Conservation (phyloP, 208 protist genomes). For the Trypanosoma rangeli region DNA sequence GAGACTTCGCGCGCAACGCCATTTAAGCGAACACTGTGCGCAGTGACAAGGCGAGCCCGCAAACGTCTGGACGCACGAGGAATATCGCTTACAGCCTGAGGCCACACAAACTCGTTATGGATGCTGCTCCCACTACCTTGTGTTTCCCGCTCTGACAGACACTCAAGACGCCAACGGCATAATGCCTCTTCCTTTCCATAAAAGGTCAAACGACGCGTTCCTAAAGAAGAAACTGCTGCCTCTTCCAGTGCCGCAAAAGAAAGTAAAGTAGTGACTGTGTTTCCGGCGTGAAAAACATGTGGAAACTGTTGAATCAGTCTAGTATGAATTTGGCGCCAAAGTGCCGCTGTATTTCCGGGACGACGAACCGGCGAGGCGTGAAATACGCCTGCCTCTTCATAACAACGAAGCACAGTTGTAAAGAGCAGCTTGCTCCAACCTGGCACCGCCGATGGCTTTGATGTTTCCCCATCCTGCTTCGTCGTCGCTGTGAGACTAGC, state of each 20-base stretch:
- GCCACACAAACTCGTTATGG: not conserved
- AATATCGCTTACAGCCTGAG: conserved; percentile 7
- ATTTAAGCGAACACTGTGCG: conserved; percentile 16
- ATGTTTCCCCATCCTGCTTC: not conserved
- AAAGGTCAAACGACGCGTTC: conserved; percentile 30
- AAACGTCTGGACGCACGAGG: conserved; percentile 23
- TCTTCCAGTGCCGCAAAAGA: conserved; percentile 48
- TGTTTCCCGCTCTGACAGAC: not conserved
- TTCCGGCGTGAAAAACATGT: conserved; percentile 53
- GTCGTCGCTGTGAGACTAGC: not conserved
- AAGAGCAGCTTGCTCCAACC: conserved; percentile 32
- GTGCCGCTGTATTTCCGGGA: conserved; percentile 32
- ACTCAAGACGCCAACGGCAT: conserved; percentile 27
- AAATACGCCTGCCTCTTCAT: conserved; percentile 37
- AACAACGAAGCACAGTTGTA: conserved; percentile 28
- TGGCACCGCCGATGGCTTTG: not conserved
- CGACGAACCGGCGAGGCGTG: conserved; percentile 27
- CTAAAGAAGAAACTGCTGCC: conserved; percentile 19
- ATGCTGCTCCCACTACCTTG: not conserved
- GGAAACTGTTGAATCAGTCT: conserved; percentile 38
- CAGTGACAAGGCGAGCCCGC: conserved; percentile 22
- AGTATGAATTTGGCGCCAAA: conserved; percentile 47
- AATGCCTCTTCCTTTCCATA: conserved; percentile 30
- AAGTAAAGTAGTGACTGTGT: conserved; percentile 48
- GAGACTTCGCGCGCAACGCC: not conserved